Conservation (phyloP, 2,329 filamentous ascomycete species). For the Pseudogymnoascus verrucosus region DNA sequence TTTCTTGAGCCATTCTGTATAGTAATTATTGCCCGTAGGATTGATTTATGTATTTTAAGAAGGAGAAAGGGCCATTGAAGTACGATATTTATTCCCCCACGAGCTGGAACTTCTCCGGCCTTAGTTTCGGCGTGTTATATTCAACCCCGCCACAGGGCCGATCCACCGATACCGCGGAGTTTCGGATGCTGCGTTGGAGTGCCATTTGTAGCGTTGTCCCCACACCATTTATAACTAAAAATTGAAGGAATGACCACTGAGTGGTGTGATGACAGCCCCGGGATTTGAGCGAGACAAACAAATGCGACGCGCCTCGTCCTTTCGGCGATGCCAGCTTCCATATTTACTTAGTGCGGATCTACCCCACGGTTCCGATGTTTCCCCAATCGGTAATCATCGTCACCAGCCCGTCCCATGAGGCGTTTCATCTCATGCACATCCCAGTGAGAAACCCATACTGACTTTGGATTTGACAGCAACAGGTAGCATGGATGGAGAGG, state of each 20-base stretch:
- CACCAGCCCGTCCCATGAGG: background rate
- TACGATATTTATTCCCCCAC: background rate
- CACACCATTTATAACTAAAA: background rate
- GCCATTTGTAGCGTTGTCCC: background rate
- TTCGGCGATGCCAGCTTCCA: background rate
- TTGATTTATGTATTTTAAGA: background rate
- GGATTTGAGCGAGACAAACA: background rate
- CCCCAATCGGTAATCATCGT: background rate
- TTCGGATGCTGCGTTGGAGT: background rate
- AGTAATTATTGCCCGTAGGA: background rate
- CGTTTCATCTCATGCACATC: constrained; percentile 2
- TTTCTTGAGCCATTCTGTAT: constrained; percentile 9
- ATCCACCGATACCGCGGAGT: background rate
- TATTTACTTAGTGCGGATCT: constrained; percentile 1
- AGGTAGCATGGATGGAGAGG: background rate
- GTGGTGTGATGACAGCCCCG: background rate
- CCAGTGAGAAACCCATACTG: background rate
- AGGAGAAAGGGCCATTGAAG: background rate
- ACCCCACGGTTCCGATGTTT: constrained; percentile 2
- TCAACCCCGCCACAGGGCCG: background rate
- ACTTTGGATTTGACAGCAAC: background rate
- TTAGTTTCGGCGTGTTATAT: background rate
- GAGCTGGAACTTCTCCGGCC: constrained; percentile 6
- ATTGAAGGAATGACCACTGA: background rate
- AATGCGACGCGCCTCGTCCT: background rate